Evolutionary conservation across 768 basidiomycete species (phyloP).

Genomic region (Boletus pseudopeckii): DNA sequence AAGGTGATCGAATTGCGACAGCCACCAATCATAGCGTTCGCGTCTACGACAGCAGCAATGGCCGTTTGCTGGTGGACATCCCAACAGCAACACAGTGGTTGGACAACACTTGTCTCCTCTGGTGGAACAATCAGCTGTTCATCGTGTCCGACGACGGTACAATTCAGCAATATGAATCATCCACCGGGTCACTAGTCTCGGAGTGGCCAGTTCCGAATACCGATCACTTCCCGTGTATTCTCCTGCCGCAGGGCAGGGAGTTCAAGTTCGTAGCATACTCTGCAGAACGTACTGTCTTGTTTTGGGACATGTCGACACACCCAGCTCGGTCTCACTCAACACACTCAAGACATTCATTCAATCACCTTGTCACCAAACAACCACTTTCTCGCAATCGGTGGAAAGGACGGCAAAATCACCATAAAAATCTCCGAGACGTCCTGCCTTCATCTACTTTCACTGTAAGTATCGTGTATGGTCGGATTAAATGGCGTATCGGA

Average conservation of each 20-base stretch:
- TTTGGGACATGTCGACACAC: neutral
- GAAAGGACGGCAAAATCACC: neutral
- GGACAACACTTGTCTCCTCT: no score
- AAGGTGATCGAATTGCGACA: neutral
- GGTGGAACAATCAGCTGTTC: neutral
- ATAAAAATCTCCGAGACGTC: neutral
- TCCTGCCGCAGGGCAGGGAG: neutral
- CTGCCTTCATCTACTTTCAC: neutral
- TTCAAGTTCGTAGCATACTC: constrained; percentile 1
- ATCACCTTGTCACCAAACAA: neutral
- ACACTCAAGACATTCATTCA: neutral
- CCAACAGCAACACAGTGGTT: no score
- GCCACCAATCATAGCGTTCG: neutral
- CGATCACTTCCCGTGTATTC: neutral
- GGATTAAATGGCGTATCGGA: no score
- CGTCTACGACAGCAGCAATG: neutral
- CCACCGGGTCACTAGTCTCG: neutral
- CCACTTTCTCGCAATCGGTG: neutral
- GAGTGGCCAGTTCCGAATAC: neutral
- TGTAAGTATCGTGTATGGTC: neutral
- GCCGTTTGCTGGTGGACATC: neutral
- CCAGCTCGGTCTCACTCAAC: neutral
- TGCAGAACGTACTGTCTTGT: neutral
- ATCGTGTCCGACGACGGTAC: neutral
- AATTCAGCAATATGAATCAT: neutral